A percentile compares a stretch with the other conserved stretches of the same genome.
Evolutionary conservation across 495 filamentous ascomycete genomes (phyloP).

Genomic region (Neurospora africana): DNA sequence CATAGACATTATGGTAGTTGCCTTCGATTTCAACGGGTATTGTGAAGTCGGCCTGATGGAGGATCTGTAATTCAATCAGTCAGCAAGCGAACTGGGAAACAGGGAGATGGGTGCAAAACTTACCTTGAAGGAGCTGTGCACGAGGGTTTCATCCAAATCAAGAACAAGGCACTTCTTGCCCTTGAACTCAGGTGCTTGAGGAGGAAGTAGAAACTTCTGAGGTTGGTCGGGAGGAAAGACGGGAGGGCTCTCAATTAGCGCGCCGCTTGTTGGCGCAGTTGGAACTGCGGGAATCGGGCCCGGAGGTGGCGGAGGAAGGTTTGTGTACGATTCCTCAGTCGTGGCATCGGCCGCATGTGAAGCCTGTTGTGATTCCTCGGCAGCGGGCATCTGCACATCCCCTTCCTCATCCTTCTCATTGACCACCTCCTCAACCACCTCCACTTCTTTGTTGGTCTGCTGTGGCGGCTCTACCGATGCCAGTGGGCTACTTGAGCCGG

Average conservation of each 20-base stretch:
- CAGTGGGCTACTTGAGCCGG: conserved; percentile 26
- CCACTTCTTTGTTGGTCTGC: conserved; percentile 9
- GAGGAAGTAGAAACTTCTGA: conserved; percentile 68
- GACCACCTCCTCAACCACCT: conserved; percentile 17
- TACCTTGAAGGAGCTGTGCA: conserved; percentile 99
- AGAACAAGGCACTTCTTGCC: conserved; percentile 91
- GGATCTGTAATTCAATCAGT: conserved; percentile 50
- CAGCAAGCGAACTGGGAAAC: neutral
- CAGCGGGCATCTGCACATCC: conserved; percentile 50
- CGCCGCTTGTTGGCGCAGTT: conserved; percentile 14
- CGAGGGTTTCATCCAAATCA: conserved; percentile 95
- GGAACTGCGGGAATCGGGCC: conserved; percentile 30
- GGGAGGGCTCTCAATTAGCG: conserved; percentile 19
- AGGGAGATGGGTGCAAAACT: neutral
- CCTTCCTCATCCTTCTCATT: conserved; percentile 38
- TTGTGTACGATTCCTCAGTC: conserved; percentile 28
- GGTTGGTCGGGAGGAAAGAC: conserved; percentile 29
- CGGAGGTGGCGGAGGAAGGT: conserved; percentile 51
- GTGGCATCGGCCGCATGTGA: conserved; percentile 10
- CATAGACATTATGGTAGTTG: conserved; percentile 98
- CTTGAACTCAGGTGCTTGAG: conserved; percentile 62
- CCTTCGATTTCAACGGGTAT: conserved; percentile 99
- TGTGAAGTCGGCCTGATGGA: conserved; percentile 97
- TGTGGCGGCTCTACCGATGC: conserved; percentile 36
- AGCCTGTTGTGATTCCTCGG: conserved; percentile 17